Percentiles rank a stretch among this genome's conserved stretches.
Evolutionary conservation across 1,139 yeast genomes (phyloP).

Genomic region (Williopsis jadinii): DNA sequence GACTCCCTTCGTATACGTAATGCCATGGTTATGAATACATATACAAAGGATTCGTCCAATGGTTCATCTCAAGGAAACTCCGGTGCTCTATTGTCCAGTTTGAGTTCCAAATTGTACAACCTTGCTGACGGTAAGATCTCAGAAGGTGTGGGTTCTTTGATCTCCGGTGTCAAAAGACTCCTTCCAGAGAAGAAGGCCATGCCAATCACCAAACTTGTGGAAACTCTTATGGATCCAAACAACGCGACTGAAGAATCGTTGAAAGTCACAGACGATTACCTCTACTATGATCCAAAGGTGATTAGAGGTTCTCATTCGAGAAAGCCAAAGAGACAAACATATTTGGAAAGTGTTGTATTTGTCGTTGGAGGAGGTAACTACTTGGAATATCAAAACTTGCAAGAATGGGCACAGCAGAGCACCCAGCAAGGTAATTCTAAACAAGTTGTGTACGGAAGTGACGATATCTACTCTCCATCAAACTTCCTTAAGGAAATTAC

Average conservation of each 20-base stretch:
- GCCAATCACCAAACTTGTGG: conserved; percentile 86
- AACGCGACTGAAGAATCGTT: conserved; percentile 54
- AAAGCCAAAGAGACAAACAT: conserved; percentile 80
- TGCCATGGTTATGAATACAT: conserved; percentile 26
- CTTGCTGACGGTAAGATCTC: conserved; percentile 75
- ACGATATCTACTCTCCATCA: conserved; percentile 69
- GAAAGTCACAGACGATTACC: conserved; percentile 76
- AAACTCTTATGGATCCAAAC: conserved; percentile 82
- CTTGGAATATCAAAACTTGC: conserved; percentile 86
- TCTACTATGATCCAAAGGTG: conserved; percentile 80
- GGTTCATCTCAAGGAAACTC: conserved; percentile 29
- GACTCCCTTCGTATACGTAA: conserved; percentile 66
- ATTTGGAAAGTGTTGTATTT: conserved; percentile 78
- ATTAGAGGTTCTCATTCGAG: conserved; percentile 85
- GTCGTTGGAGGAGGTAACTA: conserved; percentile 97
- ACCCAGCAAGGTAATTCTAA: conserved; percentile 28
- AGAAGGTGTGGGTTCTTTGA: conserved; percentile 79
- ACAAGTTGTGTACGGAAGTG: conserved; percentile 80
- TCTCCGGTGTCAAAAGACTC: conserved; percentile 80
- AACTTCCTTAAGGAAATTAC: conserved; percentile 69
- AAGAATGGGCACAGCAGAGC: conserved; percentile 67
- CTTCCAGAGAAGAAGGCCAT: conserved; percentile 83
- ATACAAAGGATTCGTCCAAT: conserved; percentile 19
- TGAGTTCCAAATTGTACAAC: conserved; percentile 69
- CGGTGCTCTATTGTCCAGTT: conserved; percentile 68